Conservation (phyloP, 352 stramenopile species). For the Blastocystis sp. region DNA sequence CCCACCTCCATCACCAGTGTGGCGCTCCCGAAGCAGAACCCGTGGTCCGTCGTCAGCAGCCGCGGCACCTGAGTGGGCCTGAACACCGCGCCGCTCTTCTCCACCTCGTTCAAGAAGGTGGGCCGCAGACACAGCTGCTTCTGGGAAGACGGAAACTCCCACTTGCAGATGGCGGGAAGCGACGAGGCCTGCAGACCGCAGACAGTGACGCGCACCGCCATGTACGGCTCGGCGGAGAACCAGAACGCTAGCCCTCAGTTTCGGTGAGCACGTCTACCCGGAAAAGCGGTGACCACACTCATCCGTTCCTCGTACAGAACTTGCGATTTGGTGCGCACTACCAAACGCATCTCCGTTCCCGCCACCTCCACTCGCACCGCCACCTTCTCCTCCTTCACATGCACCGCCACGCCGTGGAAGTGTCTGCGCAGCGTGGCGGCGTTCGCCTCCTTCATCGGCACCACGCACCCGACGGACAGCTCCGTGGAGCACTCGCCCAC, state of each 20-base stretch:
- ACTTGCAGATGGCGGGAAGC: background rate
- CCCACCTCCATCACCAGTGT: background rate
- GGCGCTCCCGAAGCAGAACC: background rate
- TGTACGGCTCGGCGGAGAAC: background rate
- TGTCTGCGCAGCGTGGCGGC: background rate
- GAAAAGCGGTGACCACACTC: background rate
- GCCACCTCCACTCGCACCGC: background rate
- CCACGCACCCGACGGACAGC: background rate
- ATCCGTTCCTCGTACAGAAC: background rate
- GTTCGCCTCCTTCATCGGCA: background rate
- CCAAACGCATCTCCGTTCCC: background rate
- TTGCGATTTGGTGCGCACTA: background rate
- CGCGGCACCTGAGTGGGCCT: background rate
- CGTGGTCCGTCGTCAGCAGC: background rate
- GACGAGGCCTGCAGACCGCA: background rate
- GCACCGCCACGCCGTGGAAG: background rate
- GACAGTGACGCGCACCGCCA: background rate
- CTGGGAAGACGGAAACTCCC: background rate
- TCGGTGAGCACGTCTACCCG: background rate
- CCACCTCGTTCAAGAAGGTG: conserved; percentile 8
- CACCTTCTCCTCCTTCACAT: background rate
- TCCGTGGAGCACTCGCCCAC: background rate
- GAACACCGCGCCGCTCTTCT: background rate
- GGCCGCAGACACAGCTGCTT: background rate
- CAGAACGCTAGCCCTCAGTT: background rate